Base-by-base conservation (phyloP, 208 protist genomes). In the Trypanosoma vivax region DNA sequence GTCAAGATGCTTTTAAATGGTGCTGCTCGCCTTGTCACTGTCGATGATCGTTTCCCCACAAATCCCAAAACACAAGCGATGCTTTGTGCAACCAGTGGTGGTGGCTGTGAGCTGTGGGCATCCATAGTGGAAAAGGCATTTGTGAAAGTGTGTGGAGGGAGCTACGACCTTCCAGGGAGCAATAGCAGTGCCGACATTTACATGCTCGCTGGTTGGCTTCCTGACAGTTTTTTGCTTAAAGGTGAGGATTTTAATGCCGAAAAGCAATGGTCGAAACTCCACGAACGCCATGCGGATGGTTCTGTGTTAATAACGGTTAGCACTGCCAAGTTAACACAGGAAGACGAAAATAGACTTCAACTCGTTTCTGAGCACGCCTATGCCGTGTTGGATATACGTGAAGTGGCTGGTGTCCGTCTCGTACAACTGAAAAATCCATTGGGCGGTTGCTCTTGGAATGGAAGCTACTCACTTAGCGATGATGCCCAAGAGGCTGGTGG, bases 1-100 rank as follows among this genome's bases (percentile, higher is more conserved):
- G 76, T 96, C 5, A 93, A 93, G 62, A 89, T 96, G 81, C 71
- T 94, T n/a, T 70, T 96, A 54, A 96, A 96, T 60, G 90, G 90
- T 45, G 83, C 85, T 21, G 90, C 82, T 14, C 80, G 90, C 19
- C 73, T 92, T 45, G 81, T 96, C 35, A 81, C 79, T 14, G 75
- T 96, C 18, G 90, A 96, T 61, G 90, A 96, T 54, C 72, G 83
- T 14, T 74, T 96, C 33, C 83, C 86, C 7, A 70, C 73, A 28
- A 65, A 73, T 23, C 76, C 71, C 2, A 45, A 50, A 23, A 78
- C 65, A 3, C 35, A 46, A 33, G 38, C 53, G 23, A 27, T 72
- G 25, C 38, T 76, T 18, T 79, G 72, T 27, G 70, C 60, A 9
- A 71, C 70, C 52, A 70, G 55, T 35, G 28, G 40, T 13, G 62